Conservation (phyloP, 768 basidiomycete species). For the Hirschioporus abietinus region DNA sequence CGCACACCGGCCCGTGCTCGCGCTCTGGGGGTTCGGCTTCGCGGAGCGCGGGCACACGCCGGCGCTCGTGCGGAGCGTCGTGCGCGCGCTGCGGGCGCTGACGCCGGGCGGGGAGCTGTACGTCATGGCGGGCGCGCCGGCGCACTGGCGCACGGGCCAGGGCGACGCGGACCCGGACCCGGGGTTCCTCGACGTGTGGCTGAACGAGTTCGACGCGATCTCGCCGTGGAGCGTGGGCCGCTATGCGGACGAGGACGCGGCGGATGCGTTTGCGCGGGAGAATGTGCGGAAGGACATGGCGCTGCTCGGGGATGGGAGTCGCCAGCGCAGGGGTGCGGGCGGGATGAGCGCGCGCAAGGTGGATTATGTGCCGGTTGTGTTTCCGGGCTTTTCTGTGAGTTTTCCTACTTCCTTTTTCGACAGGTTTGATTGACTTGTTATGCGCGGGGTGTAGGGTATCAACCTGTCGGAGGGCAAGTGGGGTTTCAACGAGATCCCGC, state of each 20-base stretch:
- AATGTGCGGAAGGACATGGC: conserved; percentile 63
- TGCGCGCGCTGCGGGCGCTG: conserved; percentile 49
- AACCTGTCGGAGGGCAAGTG: conserved; percentile 70
- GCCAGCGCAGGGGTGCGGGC: conserved; percentile 23
- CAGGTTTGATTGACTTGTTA: conserved; percentile 9
- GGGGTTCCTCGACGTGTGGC: conserved; percentile 62
- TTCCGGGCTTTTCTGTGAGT: conserved; percentile 78
- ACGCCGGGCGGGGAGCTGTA: conserved; percentile 59
- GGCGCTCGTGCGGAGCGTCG: conserved; percentile 47
- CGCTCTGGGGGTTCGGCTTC: conserved; percentile 77
- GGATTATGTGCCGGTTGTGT: conserved; percentile 80
- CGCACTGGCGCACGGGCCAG: conserved; percentile 69
- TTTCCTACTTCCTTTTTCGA: background rate
- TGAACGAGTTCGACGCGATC: conserved; percentile 74
- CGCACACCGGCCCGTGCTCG: conserved; percentile 63
- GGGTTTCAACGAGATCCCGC: conserved; percentile 65
- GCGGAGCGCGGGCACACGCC: conserved; percentile 57
- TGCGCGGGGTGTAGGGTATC: conserved; percentile 41
- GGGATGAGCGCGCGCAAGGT: conserved; percentile 38
- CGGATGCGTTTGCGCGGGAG: conserved; percentile 56
- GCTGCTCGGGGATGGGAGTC: conserved; percentile 45
- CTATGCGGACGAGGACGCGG: conserved; percentile 53
- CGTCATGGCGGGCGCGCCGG: conserved; percentile 63
- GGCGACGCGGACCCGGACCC: conserved; percentile 68
- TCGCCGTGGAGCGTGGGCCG: conserved; percentile 83